Evolutionary conservation across 2,329 filamentous ascomycete species (phyloP).

Genomic region (Apiospora rasikravindrae): DNA sequence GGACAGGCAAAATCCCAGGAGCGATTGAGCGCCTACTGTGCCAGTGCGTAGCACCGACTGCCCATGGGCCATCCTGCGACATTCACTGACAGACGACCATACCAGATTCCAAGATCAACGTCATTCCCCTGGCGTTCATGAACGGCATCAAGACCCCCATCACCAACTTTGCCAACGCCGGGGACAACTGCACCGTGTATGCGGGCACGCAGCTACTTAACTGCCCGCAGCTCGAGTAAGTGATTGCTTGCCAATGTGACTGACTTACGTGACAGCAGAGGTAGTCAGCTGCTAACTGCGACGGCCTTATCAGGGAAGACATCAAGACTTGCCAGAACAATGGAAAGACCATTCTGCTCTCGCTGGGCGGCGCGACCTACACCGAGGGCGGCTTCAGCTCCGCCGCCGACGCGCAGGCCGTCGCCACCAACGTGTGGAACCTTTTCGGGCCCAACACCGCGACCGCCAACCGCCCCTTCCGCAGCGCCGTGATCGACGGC

Average conservation of each 20-base stretch:
- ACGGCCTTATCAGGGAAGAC: slow-evolving; percentile 44
- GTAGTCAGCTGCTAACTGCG: background rate
- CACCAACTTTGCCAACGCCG: slow-evolving; percentile 69
- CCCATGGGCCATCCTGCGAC: background rate
- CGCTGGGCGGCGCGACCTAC: slow-evolving; percentile 74
- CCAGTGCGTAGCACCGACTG: slow-evolving; percentile 48
- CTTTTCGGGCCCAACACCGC: slow-evolving; percentile 68
- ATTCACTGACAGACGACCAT: slow-evolving; percentile 22
- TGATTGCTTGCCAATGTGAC: slow-evolving; percentile 22
- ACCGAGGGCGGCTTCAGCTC: slow-evolving; percentile 69
- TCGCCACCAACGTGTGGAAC: slow-evolving; percentile 70
- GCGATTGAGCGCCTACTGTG: slow-evolving; percentile 63
- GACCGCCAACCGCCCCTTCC: slow-evolving; percentile 67
- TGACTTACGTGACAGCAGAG: slow-evolving; percentile 18
- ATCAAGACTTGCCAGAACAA: slow-evolving; percentile 66
- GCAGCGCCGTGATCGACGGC: slow-evolving; percentile 68
- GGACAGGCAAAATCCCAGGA: slow-evolving; percentile 56
- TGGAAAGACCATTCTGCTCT: slow-evolving; percentile 74
- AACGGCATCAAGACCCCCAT: slow-evolving; percentile 58
- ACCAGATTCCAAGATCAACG: slow-evolving; percentile 52
- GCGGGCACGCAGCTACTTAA: slow-evolving; percentile 60
- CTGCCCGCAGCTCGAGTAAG: slow-evolving; percentile 70
- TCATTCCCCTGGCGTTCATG: slow-evolving; percentile 70
- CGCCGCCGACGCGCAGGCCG: slow-evolving; percentile 54
- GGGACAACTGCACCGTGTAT: slow-evolving; percentile 65